Evolutionary conservation across 1,139 yeast genomes (phyloP).

Genomic region (Geotrichum cucujoidarum): DNA sequence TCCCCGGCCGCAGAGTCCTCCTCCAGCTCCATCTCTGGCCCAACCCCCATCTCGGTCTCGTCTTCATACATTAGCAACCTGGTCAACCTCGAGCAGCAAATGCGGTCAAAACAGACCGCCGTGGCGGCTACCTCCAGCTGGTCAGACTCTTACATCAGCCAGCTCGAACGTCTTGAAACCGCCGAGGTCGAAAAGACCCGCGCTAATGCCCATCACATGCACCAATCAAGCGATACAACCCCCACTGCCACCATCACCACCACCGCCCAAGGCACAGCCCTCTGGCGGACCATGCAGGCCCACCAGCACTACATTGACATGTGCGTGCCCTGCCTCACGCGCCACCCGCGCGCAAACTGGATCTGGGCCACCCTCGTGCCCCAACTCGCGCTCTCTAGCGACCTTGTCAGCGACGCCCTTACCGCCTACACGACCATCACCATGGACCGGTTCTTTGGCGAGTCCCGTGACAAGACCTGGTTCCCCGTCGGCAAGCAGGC

Average conservation of each 20-base stretch:
- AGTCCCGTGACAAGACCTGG: neutral
- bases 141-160: neutral
- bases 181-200: neutral
- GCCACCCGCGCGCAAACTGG: neutral
- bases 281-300: neutral
- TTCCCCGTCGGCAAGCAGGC: neutral
- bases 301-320: neutral
- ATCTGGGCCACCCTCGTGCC: neutral
- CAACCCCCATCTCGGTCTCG: neutral
- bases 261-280: neutral
- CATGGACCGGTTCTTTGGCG: neutral
- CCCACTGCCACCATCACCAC: neutral
- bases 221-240: too few relatives aligned
- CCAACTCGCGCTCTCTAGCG: neutral
- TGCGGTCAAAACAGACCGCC: neutral
- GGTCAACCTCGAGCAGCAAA: neutral
- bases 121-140: neutral
- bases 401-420: neutral
- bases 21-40: neutral
- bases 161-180: neutral
- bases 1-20: neutral
- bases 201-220: too few relatives aligned
- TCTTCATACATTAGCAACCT: neutral
- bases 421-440: neutral
- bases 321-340: slow-evolving; percentile 1